These are phyloP conservation scores for Bondarzewia mesenterica DNA, from an alignment of 1,284 basidiomycete species.

Conservation along the genomic window DNA sequence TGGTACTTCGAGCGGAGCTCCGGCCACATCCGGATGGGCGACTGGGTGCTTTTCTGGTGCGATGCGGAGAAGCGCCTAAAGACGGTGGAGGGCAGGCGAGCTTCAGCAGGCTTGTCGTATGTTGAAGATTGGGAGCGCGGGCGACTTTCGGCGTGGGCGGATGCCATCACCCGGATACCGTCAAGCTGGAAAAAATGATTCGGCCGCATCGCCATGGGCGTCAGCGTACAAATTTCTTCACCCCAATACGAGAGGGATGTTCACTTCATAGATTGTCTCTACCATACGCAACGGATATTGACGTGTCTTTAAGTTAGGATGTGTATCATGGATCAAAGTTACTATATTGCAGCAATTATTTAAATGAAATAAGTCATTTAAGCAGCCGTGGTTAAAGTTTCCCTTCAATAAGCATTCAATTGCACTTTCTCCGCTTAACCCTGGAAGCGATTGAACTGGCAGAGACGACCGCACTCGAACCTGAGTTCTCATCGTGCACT, in stretches of 20 bases:
- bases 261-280: no score
- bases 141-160: slow-evolving; percentile 68
- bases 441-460: not conserved
- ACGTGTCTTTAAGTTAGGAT: not conserved
- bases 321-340: not conserved
- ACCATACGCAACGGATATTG: no score
- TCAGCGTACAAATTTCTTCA: no score
- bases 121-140: slow-evolving; percentile 81
- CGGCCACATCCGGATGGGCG: slow-evolving; percentile 79
- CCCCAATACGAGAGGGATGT: no score
- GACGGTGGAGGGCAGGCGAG: slow-evolving; percentile 56
- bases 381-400: no score
- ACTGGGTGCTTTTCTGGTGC: slow-evolving; percentile 97
- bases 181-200: slow-evolving; percentile 62
- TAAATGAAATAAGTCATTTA: no score
- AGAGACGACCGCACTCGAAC: not conserved
- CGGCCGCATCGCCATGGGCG: not conserved
- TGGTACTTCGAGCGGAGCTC: slow-evolving; percentile 98
- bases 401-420: no score
- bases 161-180: slow-evolving; percentile 68
- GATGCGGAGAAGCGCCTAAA: slow-evolving; percentile 84
- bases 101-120: slow-evolving; percentile 56
- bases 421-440: no score
- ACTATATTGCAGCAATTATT: not conserved
- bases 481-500: not conserved